Percentiles rank a stretch among this genome's conserved stretches.
These are phyloP conservation scores for Fusarium sp. DNA, from an alignment of 2,329 filamentous ascomycete genomes.

Conservation along the genomic window DNA sequence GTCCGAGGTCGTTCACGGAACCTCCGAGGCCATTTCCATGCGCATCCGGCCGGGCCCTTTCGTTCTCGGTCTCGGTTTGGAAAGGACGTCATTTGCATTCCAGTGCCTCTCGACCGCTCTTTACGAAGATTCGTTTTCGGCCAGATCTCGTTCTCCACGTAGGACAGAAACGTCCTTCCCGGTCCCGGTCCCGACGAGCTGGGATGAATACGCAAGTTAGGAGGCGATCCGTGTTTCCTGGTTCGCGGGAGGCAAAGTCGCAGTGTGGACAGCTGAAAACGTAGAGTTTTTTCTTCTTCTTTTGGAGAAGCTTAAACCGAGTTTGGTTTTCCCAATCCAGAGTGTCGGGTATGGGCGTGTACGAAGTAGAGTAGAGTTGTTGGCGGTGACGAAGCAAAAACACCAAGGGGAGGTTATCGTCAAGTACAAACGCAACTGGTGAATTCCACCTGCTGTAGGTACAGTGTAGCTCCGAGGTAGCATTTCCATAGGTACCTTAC, in stretches of 20 bases:
- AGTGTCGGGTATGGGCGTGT: neutral
- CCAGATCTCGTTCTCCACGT: neutral
- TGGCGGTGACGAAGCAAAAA: neutral
- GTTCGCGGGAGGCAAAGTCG: neutral
- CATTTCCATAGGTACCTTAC: neutral
- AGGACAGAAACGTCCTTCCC: neutral
- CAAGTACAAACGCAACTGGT: neutral
- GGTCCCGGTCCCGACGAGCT: neutral
- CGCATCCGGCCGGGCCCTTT: neutral
- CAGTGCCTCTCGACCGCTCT: constrained; percentile 16
- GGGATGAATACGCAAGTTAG: neutral
- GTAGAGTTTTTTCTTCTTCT: neutral
- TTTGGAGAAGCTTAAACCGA: neutral
- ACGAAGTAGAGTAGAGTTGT: neutral
- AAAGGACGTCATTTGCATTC: constrained; percentile 27
- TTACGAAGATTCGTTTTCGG: constrained; percentile 17
- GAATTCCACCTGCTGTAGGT: neutral
- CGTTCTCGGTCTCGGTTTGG: neutral
- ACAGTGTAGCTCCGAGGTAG: neutral
- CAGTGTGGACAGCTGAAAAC: neutral
- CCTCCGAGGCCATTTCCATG: constrained; percentile 16
- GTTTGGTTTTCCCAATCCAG: neutral
- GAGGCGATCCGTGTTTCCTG: neutral
- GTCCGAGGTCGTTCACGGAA: constrained; percentile 13
- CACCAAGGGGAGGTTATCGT: constrained; percentile 14